Evolutionary conservation across 1,284 basidiomycete species (phyloP), one percentile per base, ranked within the genome.

Genomic region (Rhodotorula sp.): DNA sequence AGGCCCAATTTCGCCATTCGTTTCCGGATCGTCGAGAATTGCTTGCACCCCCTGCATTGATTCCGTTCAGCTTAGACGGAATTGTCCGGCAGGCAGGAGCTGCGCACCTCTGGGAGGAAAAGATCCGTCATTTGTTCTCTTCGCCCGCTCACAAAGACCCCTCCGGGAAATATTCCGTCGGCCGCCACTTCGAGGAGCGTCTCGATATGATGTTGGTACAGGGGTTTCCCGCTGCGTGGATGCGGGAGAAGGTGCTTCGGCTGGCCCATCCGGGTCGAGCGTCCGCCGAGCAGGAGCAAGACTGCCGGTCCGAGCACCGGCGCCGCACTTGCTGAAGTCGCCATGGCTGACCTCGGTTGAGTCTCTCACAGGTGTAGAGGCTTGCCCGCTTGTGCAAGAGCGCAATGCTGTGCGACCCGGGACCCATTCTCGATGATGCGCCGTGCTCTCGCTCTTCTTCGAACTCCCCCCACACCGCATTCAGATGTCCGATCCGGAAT

Each of bases 211-310:
- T 66, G 59, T 19, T 15, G 26, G 52, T 56, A 61, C 0, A 66
- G 65, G 21, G 65, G 65, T 23, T 34, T 26, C 21, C 28, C 28
- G 19, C 59, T 47, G 7, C 16, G 19, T 1, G 65, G 65, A 34
- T 66, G 65, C 28, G 19, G 43, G 21, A 66, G 59, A 43, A 61
- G 65, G 52, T 60, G 59, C 45, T 66, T 66, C 43, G 65, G 65
- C 18, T 19, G 7, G 14, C 65, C 65, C 65, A 66, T 66, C 54
- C 65, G 21, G 3, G n/a, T 43, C 14, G 65, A 66, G 45, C n/a
- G 21, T 1, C 65, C 65, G 58, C 65, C 65, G 45, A 66, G 65
- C 26, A 66, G 54, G 16, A 66, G 28, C 21, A 61, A 26, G 10
- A 49, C 59, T 3, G 65, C 65, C 34, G 57, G 65, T 18, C 28